Conservation (phyloP, 1,139 yeast genomes). For the Torulaspora globosa region DNA sequence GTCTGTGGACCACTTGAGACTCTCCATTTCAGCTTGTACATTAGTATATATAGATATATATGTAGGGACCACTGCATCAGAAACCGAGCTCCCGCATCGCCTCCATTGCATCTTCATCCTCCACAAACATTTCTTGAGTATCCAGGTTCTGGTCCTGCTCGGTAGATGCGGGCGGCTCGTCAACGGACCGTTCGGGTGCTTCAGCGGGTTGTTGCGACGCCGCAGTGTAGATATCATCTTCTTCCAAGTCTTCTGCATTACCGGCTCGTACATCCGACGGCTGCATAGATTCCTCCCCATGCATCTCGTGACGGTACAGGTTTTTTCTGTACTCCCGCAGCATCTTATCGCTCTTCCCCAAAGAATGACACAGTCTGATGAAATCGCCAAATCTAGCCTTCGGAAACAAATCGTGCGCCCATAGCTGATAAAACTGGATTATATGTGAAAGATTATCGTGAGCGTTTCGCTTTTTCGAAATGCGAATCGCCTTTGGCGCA, state of each 20-base stretch:
- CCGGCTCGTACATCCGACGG: slow-evolving; percentile 1
- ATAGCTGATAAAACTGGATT: slow-evolving; percentile 66
- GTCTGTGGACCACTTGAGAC: slow-evolving; percentile 88
- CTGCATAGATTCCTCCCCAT: slow-evolving; percentile 9
- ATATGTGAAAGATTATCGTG: slow-evolving; percentile 47
- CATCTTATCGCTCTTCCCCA: slow-evolving; percentile 30
- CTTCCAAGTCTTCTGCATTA: slow-evolving; percentile 10
- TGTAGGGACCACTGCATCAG: slow-evolving; percentile 3
- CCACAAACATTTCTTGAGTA: slow-evolving; percentile 18
- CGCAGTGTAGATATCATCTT: slow-evolving; percentile 8
- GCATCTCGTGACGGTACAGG: slow-evolving; percentile 29
- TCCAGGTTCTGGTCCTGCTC: slow-evolving; percentile 11
- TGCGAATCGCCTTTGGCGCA: slow-evolving; percentile 41
- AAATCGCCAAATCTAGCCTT: slow-evolving; percentile 72
- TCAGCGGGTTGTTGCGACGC: background rate
- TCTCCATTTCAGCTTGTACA: slow-evolving; percentile 6
- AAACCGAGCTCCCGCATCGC: slow-evolving; percentile 30
- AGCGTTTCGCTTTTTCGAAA: slow-evolving; percentile 41
- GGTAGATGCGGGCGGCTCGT: background rate
- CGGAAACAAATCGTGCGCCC: slow-evolving; percentile 82
- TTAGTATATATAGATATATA: slow-evolving; percentile 4
- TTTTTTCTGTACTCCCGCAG: slow-evolving; percentile 30
- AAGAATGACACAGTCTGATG: slow-evolving; percentile 29
- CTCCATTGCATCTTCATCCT: slow-evolving; percentile 31
- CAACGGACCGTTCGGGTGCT: background rate